A percentile compares a stretch with the other conserved stretches of the same genome.
phyloP scores from a whole-genome alignment of 2,329 filamentous ascomycete genomes.

The Pseudocercospora crystallina region DNA sequence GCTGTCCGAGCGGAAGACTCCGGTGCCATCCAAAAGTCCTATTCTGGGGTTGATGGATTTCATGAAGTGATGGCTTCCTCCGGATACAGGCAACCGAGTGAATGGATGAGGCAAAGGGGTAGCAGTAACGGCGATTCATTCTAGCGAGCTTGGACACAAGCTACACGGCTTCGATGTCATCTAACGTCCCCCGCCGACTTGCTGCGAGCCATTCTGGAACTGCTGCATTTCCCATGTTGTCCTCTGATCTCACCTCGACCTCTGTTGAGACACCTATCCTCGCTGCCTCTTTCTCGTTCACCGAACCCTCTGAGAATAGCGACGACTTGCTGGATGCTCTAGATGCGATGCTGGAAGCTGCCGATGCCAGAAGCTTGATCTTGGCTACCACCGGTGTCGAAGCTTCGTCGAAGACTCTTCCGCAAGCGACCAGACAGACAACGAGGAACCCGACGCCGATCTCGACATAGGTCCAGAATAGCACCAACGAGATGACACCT shows the following conservation, averaged over 20 bases:
- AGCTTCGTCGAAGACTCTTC: constrained; percentile 13
- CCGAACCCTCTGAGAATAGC: constrained; percentile 6
- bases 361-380: constrained; percentile 6
- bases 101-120: no score
- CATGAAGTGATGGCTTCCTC: no score
- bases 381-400: constrained; percentile 11
- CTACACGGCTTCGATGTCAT: background rate
- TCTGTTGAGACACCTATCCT: constrained; percentile 11
- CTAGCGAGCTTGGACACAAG: no score
- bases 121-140: no score
- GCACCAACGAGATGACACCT: constrained; percentile 9
- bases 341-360: constrained; percentile 11
- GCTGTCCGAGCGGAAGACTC: no score
- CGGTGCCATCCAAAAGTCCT: no score
- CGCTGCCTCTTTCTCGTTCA: constrained; percentile 9
- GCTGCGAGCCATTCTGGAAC: constrained; percentile 15
- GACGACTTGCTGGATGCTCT: constrained; percentile 13
- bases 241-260: constrained; percentile 10
- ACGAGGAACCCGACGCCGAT: constrained; percentile 19
- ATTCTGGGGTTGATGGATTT: no score
- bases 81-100: no score
- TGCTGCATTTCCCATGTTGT: constrained; percentile 8
- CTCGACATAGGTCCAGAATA: constrained; percentile 18
- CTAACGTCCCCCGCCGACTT: constrained; percentile 13
- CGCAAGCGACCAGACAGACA: constrained; percentile 13